A percentile compares a stretch with the other conserved stretches of the same genome.
phyloP scores from a whole-genome alignment of 345 rosid species.

The Populus pruinosa region DNA sequence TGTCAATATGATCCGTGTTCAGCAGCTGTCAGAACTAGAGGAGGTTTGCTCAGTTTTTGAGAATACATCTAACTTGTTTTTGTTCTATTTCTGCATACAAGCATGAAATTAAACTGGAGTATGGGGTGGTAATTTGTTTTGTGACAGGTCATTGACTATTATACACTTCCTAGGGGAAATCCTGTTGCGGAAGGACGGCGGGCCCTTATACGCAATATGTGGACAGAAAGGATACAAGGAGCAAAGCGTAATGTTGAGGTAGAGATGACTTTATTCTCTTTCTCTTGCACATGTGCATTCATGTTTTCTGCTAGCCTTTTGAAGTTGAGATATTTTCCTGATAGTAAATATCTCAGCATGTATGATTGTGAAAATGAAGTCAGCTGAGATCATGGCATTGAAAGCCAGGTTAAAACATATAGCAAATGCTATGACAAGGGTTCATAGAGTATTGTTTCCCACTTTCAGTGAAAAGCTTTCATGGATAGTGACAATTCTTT shows the following conservation, averaged over 20 bases:
- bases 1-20: slow-evolving; percentile 95
- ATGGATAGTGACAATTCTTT: background rate
- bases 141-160: slow-evolving; percentile 84
- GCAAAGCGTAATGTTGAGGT: slow-evolving; percentile 97
- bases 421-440: background rate
- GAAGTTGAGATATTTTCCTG: background rate
- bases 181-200: slow-evolving; percentile 80
- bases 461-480: background rate
- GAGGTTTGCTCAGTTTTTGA: slow-evolving; percentile 55
- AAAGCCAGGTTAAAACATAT: background rate
- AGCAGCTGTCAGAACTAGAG: slow-evolving; percentile 93
- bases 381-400: background rate
- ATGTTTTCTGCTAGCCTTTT: background rate
- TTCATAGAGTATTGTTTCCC: background rate
- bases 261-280: slow-evolving; percentile 3
- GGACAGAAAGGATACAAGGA: slow-evolving; percentile 97
- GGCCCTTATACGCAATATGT: slow-evolving; percentile 90
- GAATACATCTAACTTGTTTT: slow-evolving; percentile 9
- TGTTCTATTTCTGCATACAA: background rate
- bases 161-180: slow-evolving; percentile 75
- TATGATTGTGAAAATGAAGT: background rate
- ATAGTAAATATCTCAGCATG: background rate
- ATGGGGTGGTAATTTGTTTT: slow-evolving; percentile 8
- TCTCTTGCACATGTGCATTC: background rate
- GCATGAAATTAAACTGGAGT: background rate